Evolutionary conservation across 306 rosid species (phyloP).

Genomic region (Castanospermum australe): DNA sequence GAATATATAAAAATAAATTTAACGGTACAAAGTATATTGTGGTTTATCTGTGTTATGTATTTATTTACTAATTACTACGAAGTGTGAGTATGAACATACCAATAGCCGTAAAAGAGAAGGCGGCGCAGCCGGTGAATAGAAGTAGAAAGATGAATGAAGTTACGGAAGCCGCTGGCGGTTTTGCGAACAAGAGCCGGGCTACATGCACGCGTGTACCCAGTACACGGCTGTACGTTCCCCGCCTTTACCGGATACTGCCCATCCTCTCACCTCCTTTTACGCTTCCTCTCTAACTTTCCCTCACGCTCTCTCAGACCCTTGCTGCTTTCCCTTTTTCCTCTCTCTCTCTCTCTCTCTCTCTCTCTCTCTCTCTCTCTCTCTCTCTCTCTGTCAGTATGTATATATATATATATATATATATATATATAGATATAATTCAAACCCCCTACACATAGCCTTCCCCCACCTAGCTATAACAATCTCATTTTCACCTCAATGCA

Average conservation of each 20-base stretch:
- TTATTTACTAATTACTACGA: too few relatives aligned
- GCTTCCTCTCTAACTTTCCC: too few relatives aligned
- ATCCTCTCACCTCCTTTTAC: background rate
- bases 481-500: background rate
- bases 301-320: background rate
- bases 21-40: too few relatives aligned
- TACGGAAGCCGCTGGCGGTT: conserved; percentile 31
- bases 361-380: background rate
- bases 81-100: too few relatives aligned
- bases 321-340: background rate
- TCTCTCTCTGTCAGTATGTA: too few relatives aligned
- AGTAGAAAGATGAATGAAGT: conserved; percentile 30
- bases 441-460: conserved; percentile 3
- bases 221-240: conserved; percentile 23
- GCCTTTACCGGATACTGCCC: conserved; percentile 28
- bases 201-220: conserved; percentile 43
- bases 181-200: conserved; percentile 32
- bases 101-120: too few relatives aligned
- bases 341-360: too few relatives aligned
- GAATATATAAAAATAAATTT: too few relatives aligned
- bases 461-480: background rate
- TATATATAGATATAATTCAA: conserved; percentile 10
- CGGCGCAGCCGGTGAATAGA: background rate
- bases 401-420: too few relatives aligned
- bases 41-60: too few relatives aligned